Base-by-base conservation (phyloP, 306 rosid species). In the Glycine soja region DNA sequence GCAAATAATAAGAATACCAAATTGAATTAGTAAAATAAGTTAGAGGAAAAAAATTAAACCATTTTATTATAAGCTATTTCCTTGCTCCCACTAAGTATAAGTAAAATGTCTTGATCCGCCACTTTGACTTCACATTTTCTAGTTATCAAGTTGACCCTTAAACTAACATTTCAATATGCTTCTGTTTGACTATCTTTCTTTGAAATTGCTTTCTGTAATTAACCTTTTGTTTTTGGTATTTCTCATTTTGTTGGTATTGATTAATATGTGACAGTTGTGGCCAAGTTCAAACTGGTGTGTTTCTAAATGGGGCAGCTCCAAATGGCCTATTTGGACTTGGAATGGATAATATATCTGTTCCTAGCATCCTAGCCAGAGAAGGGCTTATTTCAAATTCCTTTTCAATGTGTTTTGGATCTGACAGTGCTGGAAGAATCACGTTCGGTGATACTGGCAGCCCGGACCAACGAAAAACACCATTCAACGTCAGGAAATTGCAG, bases 251-350 rank as follows among this genome's bases (percentile, higher is more conserved):
- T 57, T 64, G 53, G 11, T 53, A 15, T 12, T 42, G 2, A 68
- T 11, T 63, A 75, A 71, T 80, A 36, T 66, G 65, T 70, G 84
- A 90, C 93, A 96, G 98, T 12, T 96, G 99, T 80, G 98, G 99
- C 77, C 85, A 69, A 85, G 78, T 75, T 66, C 94, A 92, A 81
- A 93, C 97, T 51, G 99, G 99, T 83, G 9, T 65, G 9, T 90
- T 96, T 87, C 84, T 88, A 52, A 24, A 12, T 2, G 89, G 90
- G 56, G 97, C 86, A 48, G 98, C 98, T 42, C 99, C 98, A 9
- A 90, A 93, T 61, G 99, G 99, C 79, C 86, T 96, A 50, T 80
- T 93, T 70, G 99, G 99, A 70, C 99, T 95, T 64, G 99, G 99
- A 42, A 88, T 95, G 83, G 86, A 77, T 2, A 68, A 71, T 58